A percentile compares a stretch with the other conserved stretches of the same genome.
phyloP scores from a whole-genome alignment of 2,329 filamentous ascomycete species.

The Chalara sp. region DNA sequence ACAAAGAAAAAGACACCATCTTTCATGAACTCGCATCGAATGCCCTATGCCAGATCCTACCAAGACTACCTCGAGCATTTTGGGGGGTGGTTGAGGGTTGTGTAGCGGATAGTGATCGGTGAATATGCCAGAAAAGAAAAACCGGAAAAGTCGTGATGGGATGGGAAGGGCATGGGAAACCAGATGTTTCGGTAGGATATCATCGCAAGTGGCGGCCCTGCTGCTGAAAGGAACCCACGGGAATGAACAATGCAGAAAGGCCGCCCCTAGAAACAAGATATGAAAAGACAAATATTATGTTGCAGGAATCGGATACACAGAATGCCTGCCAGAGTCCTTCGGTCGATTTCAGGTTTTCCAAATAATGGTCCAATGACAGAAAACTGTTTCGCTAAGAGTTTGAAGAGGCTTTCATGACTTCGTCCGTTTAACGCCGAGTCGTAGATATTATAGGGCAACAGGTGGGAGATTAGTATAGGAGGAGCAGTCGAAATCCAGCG shows the following conservation, averaged over 20 bases:
- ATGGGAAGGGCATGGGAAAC: slow-evolving; percentile 16
- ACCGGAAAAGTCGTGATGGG: slow-evolving; percentile 10
- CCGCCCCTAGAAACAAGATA: neutral
- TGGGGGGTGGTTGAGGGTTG: neutral
- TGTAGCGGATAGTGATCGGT: slow-evolving; percentile 1
- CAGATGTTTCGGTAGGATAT: slow-evolving; percentile 28
- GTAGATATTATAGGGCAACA: slow-evolving; percentile 35
- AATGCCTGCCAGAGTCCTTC: slow-evolving; percentile 15
- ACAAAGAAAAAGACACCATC: neutral
- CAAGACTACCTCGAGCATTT: slow-evolving; percentile 22
- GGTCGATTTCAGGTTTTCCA: slow-evolving; percentile 13
- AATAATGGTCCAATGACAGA: slow-evolving; percentile 24
- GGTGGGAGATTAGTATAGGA: slow-evolving; percentile 31
- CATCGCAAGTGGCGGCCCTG: slow-evolving; percentile 26
- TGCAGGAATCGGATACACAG: slow-evolving; percentile 31
- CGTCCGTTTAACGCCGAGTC: slow-evolving; percentile 38
- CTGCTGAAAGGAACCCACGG: slow-evolving; percentile 1
- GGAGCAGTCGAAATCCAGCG: no score
- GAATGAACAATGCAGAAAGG: slow-evolving; percentile 14
- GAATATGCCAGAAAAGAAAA: slow-evolving; percentile 18
- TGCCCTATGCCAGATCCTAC: slow-evolving; percentile 14
- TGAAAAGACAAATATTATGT: slow-evolving; percentile 36
- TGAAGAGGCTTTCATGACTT: slow-evolving; percentile 39
- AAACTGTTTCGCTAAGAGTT: slow-evolving; percentile 25
- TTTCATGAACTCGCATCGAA: slow-evolving; percentile 5